Base-by-base conservation (phyloP, 371 early-diverging fungal species). In the Apophysomyces elegans region DNA sequence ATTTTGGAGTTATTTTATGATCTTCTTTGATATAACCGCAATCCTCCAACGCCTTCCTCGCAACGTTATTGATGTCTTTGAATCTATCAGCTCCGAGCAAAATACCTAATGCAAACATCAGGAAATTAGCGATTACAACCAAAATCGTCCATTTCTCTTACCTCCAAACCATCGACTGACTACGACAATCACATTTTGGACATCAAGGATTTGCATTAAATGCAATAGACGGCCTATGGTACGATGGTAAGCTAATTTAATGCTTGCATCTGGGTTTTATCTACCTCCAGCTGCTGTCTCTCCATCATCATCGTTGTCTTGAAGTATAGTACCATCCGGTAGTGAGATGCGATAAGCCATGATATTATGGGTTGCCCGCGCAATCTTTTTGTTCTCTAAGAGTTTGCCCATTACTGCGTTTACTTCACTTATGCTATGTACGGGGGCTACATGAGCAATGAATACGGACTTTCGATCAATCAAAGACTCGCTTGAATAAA, bases 81-180 rank as follows among this genome's bases (percentile, higher is more conserved):
- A 97, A 97, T 39, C 98, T 81, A 72, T 90, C 93, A 1, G 93
- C 91, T 0, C 93, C 94, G 54, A 95, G 69, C 50, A 88, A 83
- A 16, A 91, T 85, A 9, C 75, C 73, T 73, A 50, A 62, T 1
- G 21, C 21, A 38, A 38, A 39, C 46, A 43, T 41, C 38, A 37
- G 16, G 44, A 35, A 8, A 11, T 12, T 16, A 12, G 14, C 37
- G 41, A 0, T 13, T 41, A 41, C 41, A 8, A 4, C 44, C 26
- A 35, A 45, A 16, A 39, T 12, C 36, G 5, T 63, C 16, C 18
- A n/a, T n/a, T n/a, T 47, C 14, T 35, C 41, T 62, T 86, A 39
- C 97, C 98, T 5, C 98, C 96, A 75, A 89, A 97, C 95, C 95
- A 96, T 44, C 98, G 79, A 4, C 91, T 85, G 8, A 96, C 96